These are phyloP conservation scores for Metschnikowia borealis DNA, from an alignment of 805 yeast genomes.

Conservation along the genomic window DNA sequence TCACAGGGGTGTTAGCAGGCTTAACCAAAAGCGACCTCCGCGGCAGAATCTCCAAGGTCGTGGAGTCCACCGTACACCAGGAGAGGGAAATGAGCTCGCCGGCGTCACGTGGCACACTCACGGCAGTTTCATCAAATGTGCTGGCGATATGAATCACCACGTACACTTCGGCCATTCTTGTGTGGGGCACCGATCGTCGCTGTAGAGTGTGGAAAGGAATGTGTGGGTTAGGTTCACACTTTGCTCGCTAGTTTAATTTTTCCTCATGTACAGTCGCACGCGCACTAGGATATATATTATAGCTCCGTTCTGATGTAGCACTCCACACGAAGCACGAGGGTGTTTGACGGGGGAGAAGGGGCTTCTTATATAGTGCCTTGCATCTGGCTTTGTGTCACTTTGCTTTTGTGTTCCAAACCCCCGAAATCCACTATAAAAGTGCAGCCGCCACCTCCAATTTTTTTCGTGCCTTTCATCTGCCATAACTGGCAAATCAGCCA, in stretches of 20 bases:
- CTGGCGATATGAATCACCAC: constrained; percentile 60
- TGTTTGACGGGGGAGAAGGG: too few species aligned
- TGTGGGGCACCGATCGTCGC: background rate
- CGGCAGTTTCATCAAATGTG: constrained; percentile 62
- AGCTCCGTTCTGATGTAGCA: background rate
- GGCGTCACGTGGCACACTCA: constrained; percentile 59
- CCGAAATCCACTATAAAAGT: too few species aligned
- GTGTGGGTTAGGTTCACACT: background rate
- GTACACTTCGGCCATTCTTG: constrained; percentile 48
- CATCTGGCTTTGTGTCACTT: too few species aligned
- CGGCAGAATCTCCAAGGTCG: constrained; percentile 40
- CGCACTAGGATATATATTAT: background rate
- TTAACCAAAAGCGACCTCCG: constrained; percentile 49
- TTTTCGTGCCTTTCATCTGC: background rate
- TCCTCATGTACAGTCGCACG: constrained; percentile 3
- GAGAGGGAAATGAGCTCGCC: constrained; percentile 65
- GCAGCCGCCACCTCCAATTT: too few species aligned
- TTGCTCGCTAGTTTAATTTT: constrained; percentile 4
- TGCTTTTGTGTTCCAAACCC: too few species aligned
- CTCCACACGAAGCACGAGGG: background rate
- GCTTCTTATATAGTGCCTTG: too few species aligned
- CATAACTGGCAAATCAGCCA: background rate
- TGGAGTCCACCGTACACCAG: constrained; percentile 60
- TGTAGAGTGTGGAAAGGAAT: constrained; percentile 2
- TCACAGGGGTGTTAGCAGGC: constrained; percentile 64